These are phyloP conservation scores for Proliferodiscus dingleyae DNA, from an alignment of 2,329 filamentous ascomycete genomes.

Conservation along the genomic window DNA sequence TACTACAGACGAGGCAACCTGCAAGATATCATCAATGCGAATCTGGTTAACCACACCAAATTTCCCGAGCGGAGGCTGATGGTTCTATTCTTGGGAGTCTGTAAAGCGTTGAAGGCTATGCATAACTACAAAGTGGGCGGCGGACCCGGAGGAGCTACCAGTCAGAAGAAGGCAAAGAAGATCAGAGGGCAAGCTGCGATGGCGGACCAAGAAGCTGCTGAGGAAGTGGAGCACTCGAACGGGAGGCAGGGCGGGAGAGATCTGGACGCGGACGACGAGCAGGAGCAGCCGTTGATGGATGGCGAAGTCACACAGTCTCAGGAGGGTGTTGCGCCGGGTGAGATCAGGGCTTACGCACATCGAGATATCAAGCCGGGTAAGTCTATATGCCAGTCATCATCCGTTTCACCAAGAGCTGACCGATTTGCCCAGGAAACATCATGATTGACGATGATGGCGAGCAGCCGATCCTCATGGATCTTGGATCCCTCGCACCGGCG, in stretches of 20 bases:
- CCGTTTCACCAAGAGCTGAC: conserved; percentile 10
- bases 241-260: conserved; percentile 39
- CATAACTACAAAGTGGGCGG: conserved; percentile 74
- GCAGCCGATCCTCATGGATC: conserved; percentile 92
- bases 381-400: conserved; percentile 20
- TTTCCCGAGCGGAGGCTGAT: conserved; percentile 88
- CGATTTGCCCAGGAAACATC: conserved; percentile 64
- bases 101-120: conserved; percentile 82
- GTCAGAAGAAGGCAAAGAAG: conserved; percentile 44
- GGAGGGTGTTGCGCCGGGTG: conserved; percentile 63
- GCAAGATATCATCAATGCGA: conserved; percentile 98
- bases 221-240: conserved; percentile 32
- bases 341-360: conserved; percentile 79
- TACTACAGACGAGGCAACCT: conserved; percentile 95
- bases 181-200: conserved; percentile 31
- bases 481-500: conserved; percentile 83
- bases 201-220: conserved; percentile 39
- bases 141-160: conserved; percentile 46
- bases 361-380: conserved; percentile 94
- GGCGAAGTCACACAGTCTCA: conserved; percentile 65
- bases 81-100: conserved; percentile 87
- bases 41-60: conserved; percentile 86
- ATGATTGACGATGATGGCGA: conserved; percentile 94
- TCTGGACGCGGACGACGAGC: conserved; percentile 61
- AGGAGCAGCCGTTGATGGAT: conserved; percentile 80